These are phyloP conservation scores for Cyclostephanos invisitatus DNA, from an alignment of 108 stramenopile species.

Conservation along the genomic window DNA sequence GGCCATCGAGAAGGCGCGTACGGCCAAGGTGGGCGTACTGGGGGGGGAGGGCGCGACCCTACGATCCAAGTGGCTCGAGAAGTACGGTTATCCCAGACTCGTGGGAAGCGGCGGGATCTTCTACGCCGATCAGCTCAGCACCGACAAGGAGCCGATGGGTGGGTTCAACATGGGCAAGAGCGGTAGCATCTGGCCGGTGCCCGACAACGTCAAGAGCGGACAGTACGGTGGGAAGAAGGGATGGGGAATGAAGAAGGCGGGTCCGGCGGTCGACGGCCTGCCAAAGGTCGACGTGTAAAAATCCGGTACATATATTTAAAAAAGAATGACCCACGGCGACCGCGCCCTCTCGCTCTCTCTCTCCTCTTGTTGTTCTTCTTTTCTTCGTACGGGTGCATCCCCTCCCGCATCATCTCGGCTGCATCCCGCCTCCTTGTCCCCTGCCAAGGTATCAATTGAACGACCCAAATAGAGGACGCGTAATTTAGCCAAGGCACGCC, in stretches of 20 bases:
- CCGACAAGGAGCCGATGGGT: slow-evolving; percentile 86
- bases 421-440: too few relatives aligned
- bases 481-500: too few relatives aligned
- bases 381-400: too few relatives aligned
- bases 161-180: slow-evolving; percentile 93
- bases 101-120: slow-evolving; percentile 90
- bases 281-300: slow-evolving; percentile 61
- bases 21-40: slow-evolving; percentile 64
- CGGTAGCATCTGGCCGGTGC: slow-evolving; percentile 86
- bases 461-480: too few relatives aligned
- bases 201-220: slow-evolving; percentile 70
- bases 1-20: slow-evolving; percentile 82
- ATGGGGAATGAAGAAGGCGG: slow-evolving; percentile 92
- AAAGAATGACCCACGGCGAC: too few relatives aligned
- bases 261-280: slow-evolving; percentile 79
- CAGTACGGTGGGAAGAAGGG: slow-evolving; percentile 83
- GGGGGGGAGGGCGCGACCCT: slow-evolving; percentile 71
- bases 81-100: slow-evolving; percentile 88
- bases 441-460: too few relatives aligned
- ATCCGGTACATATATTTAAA: too few relatives aligned
- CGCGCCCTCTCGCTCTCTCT: too few relatives aligned
- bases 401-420: too few relatives aligned
- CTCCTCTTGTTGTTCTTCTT: too few relatives aligned
- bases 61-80: slow-evolving; percentile 83
- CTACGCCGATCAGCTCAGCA: slow-evolving; percentile 86